phyloP scores from a whole-genome alignment of 805 yeast genomes.

The Candida morakotiae region DNA sequence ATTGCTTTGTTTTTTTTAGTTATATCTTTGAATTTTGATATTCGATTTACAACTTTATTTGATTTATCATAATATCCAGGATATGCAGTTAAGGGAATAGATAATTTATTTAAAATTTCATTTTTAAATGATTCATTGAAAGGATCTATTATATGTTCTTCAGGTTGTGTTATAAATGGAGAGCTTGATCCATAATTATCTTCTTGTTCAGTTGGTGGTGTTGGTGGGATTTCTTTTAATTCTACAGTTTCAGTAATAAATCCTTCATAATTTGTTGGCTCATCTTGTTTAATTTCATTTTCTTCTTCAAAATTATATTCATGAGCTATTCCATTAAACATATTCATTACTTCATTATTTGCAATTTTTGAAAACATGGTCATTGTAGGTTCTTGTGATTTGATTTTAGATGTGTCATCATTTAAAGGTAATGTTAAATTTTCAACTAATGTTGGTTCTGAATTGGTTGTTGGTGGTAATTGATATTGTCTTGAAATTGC shows the following conservation, averaged over 20 bases:
- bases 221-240: slow-evolving; percentile 6
- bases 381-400: slow-evolving; percentile 67
- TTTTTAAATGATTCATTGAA: slow-evolving; percentile 38
- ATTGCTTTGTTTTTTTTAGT: slow-evolving; percentile 33
- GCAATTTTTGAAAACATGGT: slow-evolving; percentile 76
- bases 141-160: slow-evolving; percentile 29
- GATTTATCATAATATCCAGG: slow-evolving; percentile 33
- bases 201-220: slow-evolving; percentile 29
- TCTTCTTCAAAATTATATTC: slow-evolving; percentile 25
- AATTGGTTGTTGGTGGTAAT: neutral
- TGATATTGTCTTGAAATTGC: slow-evolving; percentile 32
- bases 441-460: slow-evolving; percentile 1
- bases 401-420: slow-evolving; percentile 10
- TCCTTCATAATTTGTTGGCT: slow-evolving; percentile 36
- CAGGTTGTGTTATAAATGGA: slow-evolving; percentile 41
- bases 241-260: slow-evolving; percentile 49
- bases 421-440: slow-evolving; percentile 42
- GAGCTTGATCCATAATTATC: slow-evolving; percentile 34
- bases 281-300: slow-evolving; percentile 19
- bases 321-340: slow-evolving; percentile 61
- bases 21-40: slow-evolving; percentile 32
- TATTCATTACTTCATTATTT: slow-evolving; percentile 63
- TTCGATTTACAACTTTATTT: slow-evolving; percentile 20
- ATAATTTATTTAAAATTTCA: slow-evolving; percentile 32
- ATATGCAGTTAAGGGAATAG: slow-evolving; percentile 29